Evolutionary conservation across 139 green algal species (phyloP), one percentile per base, ranked within the genome.

Genomic region (Chlorella sp.): DNA sequence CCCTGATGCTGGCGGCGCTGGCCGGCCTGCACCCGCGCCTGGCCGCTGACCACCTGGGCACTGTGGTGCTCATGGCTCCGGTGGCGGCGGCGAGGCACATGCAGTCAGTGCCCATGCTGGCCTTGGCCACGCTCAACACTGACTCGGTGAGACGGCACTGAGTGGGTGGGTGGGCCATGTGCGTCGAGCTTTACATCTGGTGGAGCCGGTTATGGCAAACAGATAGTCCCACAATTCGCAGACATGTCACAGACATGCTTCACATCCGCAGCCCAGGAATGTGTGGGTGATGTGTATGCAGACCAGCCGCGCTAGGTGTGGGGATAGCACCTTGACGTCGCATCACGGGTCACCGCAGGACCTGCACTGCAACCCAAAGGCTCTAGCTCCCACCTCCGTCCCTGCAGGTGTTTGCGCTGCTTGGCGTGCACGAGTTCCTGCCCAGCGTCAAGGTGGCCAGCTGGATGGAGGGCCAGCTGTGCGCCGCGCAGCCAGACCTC

Each of bases 1-100:
- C 83, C 0, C 63, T 89, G 33, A 66, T 77, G 35, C 69, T 89
- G 71, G 83, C 80, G 1, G 77, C 80, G 22, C 68, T 87, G 75
- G 71, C 68, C 26, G 73, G 49, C 14, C 49, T 71, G 35, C n/a
- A n/a, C n/a, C n/a, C n/a, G n/a, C 35, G 42, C 4, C 63, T 35
- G 35, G 36, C 80, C 33, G 55, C 67, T 35, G 65, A 67, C 22
- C 59, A 42, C 23, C 34, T 70, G 2, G 35, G 62, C 29, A 3
- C 51, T 4, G 75, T 73, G 4, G 76, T 81, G 31, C 65, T 87
- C 55, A 50, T 88, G 65, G 85, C 82, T 22, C 85, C 85, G 0
- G 85, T 88, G 50, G 85, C 79, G 3, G 70, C 81, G 62, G 76
- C 73, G 1, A 80, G 71, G 4, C 80, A 88, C 74, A 72, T 86